These are phyloP conservation scores for Albizia julibrissin DNA, from an alignment of 306 rosid species.

Conservation along the genomic window DNA sequence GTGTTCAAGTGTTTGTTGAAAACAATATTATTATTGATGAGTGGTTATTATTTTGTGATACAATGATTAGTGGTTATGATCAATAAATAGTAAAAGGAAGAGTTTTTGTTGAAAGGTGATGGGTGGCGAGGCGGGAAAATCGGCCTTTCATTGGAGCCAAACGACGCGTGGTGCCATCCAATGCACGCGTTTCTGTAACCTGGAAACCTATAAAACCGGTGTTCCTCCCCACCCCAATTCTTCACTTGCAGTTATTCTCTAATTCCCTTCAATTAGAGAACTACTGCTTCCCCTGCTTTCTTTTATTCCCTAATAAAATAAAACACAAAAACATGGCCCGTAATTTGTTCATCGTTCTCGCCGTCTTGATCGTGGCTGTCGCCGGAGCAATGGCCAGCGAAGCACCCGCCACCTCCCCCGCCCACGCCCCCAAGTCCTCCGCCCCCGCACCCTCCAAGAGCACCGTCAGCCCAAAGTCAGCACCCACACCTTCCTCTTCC, in stretches of 20 bases:
- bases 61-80: neutral
- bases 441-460: neutral
- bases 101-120: neutral
- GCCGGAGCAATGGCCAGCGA: neutral
- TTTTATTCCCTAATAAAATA: neutral
- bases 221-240: neutral
- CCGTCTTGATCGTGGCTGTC: neutral
- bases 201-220: conserved; percentile 27
- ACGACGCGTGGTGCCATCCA: neutral
- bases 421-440: conserved; percentile 29
- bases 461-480: neutral
- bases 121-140: neutral
- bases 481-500: neutral
- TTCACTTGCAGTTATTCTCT: conserved; percentile 50
- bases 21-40: neutral
- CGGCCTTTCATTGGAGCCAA: neutral
- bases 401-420: conserved; percentile 30
- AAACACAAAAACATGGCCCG: neutral
- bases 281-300: conserved; percentile 31
- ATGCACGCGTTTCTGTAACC: conserved; percentile 29
- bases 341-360: neutral
- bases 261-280: conserved; percentile 33
- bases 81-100: neutral
- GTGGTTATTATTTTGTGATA: neutral
- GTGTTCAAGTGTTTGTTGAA: too few species aligned